Conservation (phyloP, 2,329 filamentous ascomycete species). For the Fusarium sp. region DNA sequence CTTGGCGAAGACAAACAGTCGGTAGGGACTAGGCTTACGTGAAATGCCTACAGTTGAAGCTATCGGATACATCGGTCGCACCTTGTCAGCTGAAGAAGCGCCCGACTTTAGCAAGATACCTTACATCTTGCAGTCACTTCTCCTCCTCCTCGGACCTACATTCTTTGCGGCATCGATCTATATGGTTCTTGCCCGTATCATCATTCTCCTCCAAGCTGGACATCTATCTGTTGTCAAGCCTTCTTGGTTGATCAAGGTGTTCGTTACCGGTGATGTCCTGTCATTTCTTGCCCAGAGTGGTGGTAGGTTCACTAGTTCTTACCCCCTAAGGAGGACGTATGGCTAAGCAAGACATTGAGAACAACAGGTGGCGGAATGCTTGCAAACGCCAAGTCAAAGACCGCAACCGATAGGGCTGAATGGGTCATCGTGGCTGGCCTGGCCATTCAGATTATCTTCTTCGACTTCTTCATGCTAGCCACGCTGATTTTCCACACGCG, state of each 20-base stretch:
- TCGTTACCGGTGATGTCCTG: not conserved
- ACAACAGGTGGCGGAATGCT: not conserved
- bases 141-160: not conserved
- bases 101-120: not conserved
- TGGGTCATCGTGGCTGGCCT: not conserved
- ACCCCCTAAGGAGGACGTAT: not conserved
- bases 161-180: not conserved
- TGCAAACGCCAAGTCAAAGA: not conserved
- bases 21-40: not conserved
- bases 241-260: not conserved
- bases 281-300: not conserved
- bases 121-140: not conserved
- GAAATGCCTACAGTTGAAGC: not conserved
- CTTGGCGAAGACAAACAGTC: not conserved
- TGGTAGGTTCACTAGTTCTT: not conserved
- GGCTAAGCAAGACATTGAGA: not conserved
- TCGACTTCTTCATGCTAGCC: not conserved
- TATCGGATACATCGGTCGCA: not conserved
- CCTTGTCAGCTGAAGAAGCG: not conserved
- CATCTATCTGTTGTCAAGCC: not conserved
- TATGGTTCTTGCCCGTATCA: not conserved
- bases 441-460: not conserved
- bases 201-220: not conserved
- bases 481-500: not conserved
- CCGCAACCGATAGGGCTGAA: not conserved